phyloP scores from a whole-genome alignment of 2,329 filamentous ascomycete species.

The Penicillium sp. region DNA sequence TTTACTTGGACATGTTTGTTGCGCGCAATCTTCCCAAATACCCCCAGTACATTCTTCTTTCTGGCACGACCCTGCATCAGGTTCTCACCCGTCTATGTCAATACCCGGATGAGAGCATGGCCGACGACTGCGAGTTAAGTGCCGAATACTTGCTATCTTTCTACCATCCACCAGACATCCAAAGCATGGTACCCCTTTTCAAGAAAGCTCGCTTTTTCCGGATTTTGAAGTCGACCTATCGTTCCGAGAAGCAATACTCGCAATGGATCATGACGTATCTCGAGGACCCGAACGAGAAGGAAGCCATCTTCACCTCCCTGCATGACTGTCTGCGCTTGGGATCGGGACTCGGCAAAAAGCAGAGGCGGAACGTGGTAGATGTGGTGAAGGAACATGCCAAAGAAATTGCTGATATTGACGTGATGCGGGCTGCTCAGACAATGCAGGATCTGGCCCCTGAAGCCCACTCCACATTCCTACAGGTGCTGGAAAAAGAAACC shows the following conservation, averaged over 20 bases:
- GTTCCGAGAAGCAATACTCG: slow-evolving; percentile 70
- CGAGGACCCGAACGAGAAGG: slow-evolving; percentile 72
- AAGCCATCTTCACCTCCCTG: slow-evolving; percentile 73
- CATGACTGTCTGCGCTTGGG: slow-evolving; percentile 65
- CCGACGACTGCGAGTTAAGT: slow-evolving; percentile 94
- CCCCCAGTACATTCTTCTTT: slow-evolving; percentile 86
- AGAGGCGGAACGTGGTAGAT: slow-evolving; percentile 64
- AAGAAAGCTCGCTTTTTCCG: slow-evolving; percentile 78
- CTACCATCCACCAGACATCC: slow-evolving; percentile 81
- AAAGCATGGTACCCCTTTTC: slow-evolving; percentile 69
- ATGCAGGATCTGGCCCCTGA: slow-evolving; percentile 59
- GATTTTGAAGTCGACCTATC: slow-evolving; percentile 85
- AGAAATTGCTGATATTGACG: slow-evolving; percentile 63
- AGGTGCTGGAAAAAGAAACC: slow-evolving; percentile 56
- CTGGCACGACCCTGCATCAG: slow-evolving; percentile 75
- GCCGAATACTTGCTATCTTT: slow-evolving; percentile 90
- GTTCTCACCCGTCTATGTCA: slow-evolving; percentile 78
- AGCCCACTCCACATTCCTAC: slow-evolving; percentile 62
- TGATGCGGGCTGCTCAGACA: slow-evolving; percentile 59
- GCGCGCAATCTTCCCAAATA: slow-evolving; percentile 94
- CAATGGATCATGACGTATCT: slow-evolving; percentile 76
- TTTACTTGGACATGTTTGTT: slow-evolving; percentile 98
- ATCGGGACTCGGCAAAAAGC: slow-evolving; percentile 61
- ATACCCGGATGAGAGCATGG: slow-evolving; percentile 72
- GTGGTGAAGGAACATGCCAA: slow-evolving; percentile 62